A percentile compares a stretch with the other conserved stretches of the same genome.
Conservation (phyloP, 192 early-diverging fungal species). For the Coemansia sp. region DNA sequence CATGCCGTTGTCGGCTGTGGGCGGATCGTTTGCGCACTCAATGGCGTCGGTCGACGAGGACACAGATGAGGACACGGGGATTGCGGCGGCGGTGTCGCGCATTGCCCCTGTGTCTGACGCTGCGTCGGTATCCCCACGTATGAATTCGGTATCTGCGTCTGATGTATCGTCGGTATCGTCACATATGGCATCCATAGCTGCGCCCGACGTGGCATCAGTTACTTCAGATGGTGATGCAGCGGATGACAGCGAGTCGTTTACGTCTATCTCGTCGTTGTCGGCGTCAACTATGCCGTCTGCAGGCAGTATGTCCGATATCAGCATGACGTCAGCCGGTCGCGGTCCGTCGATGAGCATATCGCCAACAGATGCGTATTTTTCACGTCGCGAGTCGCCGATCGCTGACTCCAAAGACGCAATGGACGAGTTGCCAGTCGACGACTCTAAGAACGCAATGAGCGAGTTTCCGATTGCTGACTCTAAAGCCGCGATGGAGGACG, state of each 20-base stretch:
- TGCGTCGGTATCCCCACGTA: too few relatives aligned
- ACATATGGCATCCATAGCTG: not conserved
- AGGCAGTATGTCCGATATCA: slow-evolving; percentile 6
- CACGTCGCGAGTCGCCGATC: too few relatives aligned
- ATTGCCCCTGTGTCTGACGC: slow-evolving; percentile 3
- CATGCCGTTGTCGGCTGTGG: slow-evolving; percentile 14
- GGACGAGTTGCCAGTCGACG: too few relatives aligned
- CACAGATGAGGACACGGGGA: slow-evolving; percentile 44
- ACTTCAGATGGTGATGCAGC: not conserved
- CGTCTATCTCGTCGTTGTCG: slow-evolving; percentile 18
- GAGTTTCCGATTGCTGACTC: too few relatives aligned
- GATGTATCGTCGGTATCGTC: too few relatives aligned
- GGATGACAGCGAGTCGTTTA: slow-evolving; percentile 2
- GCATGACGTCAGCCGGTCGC: slow-evolving; percentile 6
- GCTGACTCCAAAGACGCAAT: too few relatives aligned
- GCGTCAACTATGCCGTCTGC: not conserved
- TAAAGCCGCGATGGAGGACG: too few relatives aligned
- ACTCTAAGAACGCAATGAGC: too few relatives aligned
- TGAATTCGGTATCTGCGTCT: too few relatives aligned
- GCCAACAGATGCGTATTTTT: not conserved
- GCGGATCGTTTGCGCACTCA: slow-evolving; percentile 1
- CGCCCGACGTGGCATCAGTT: not conserved
- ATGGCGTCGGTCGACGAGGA: slow-evolving; percentile 5
- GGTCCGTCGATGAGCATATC: slow-evolving; percentile 9
- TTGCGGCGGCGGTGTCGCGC: slow-evolving; percentile 25